These are phyloP conservation scores for Lactifluus piperatus DNA, from an alignment of 768 basidiomycete species.

Conservation along the genomic window DNA sequence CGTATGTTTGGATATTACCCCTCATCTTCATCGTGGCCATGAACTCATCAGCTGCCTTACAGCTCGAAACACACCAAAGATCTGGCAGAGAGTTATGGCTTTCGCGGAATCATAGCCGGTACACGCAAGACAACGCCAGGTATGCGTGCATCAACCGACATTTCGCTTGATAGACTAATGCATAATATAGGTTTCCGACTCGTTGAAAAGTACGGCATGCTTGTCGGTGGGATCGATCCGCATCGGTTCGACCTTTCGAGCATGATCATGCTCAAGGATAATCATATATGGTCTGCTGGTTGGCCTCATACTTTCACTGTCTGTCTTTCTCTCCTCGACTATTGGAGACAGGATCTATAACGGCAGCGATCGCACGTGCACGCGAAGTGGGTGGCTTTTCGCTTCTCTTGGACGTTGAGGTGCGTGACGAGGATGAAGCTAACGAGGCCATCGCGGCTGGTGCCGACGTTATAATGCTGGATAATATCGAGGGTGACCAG, in stretches of 20 bases:
- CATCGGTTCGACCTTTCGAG: conserved; percentile 95
- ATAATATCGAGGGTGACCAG: conserved; percentile 79
- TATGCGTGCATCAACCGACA: conserved; percentile 17
- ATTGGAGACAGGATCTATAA: conserved; percentile 68
- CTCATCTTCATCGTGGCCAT: not conserved
- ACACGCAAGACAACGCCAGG: conserved; percentile 97
- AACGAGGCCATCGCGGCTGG: conserved; percentile 97
- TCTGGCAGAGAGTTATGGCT: conserved; percentile 69
- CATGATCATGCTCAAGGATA: conserved; percentile 99
- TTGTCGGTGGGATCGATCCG: conserved; percentile 92
- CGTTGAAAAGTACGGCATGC: conserved; percentile 98
- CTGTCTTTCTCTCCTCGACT: not conserved
- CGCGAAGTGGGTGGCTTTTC: conserved; percentile 88
- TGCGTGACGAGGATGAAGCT: conserved; percentile 79
- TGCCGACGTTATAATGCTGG: conserved; percentile 91
- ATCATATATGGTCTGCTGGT: conserved; percentile 98
- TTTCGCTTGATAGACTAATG: not conserved
- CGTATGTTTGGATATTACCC: conserved; percentile 40
- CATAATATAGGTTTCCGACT: conserved; percentile 72
- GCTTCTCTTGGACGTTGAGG: conserved; percentile 89
- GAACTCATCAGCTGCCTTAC: not conserved
- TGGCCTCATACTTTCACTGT: conserved; percentile 17
- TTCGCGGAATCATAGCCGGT: conserved; percentile 83
- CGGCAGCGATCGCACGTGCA: conserved; percentile 76
- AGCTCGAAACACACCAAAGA: conserved; percentile 82